These are phyloP conservation scores for Letharia columbiana DNA, from an alignment of 495 filamentous ascomycete genomes.

Conservation along the genomic window DNA sequence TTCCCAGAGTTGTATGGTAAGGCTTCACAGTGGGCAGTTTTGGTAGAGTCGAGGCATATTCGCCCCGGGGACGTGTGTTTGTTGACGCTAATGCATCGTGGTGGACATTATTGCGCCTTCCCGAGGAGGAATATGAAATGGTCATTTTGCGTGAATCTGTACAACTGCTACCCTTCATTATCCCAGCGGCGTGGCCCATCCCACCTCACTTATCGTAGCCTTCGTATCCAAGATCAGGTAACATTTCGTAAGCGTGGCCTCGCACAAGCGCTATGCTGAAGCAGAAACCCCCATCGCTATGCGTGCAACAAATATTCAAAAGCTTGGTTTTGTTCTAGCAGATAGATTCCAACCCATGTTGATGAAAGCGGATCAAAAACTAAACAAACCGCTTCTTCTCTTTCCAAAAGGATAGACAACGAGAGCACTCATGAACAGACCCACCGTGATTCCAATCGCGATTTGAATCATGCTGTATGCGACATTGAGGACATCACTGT, in stretches of 20 bases:
- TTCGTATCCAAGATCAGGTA: neutral
- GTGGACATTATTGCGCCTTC: no score
- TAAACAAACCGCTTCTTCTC: conserved; percentile 80
- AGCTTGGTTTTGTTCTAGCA: neutral
- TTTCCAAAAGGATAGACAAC: conserved; percentile 90
- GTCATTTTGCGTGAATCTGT: no score
- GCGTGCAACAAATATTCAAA: neutral
- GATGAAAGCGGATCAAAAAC: conserved; percentile 46
- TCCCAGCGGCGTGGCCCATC: no score
- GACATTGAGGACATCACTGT: conserved; percentile 72
- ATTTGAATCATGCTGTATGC: conserved; percentile 83
- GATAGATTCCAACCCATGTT: neutral
- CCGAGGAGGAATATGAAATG: no score
- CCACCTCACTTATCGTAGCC: neutral
- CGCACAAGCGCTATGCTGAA: neutral
- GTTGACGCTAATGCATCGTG: no score
- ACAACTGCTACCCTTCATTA: no score
- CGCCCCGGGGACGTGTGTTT: no score
- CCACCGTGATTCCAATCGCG: conserved; percentile 87
- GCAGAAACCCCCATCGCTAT: neutral
- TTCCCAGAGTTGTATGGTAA: no score
- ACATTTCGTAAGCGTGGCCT: no score
- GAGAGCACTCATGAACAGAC: conserved; percentile 76
- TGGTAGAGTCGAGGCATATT: no score
- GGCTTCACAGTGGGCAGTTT: no score